These are phyloP conservation scores for Elsinoe perseae DNA, from an alignment of 2,329 filamentous ascomycete genomes.

Conservation along the genomic window DNA sequence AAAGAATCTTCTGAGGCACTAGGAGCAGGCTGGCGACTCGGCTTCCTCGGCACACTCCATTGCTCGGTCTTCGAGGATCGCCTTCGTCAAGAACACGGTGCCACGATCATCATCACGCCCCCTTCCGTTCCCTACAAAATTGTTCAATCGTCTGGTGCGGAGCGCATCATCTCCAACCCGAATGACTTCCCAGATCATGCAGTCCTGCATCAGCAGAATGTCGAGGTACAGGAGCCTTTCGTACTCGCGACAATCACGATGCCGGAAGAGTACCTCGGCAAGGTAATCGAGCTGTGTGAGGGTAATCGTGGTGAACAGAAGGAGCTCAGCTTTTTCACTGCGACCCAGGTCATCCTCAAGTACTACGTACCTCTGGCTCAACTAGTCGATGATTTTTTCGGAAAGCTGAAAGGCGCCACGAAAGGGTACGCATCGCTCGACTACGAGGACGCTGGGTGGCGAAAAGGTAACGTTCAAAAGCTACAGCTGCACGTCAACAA, in stretches of 20 bases:
- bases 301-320: constrained; percentile 79
- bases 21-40: constrained; percentile 86
- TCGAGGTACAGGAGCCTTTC: constrained; percentile 62
- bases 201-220: constrained; percentile 45
- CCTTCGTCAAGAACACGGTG: constrained; percentile 85
- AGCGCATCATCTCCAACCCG: constrained; percentile 75
- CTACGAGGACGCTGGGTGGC: constrained; percentile 92
- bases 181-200: constrained; percentile 77
- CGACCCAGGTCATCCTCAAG: constrained; percentile 86
- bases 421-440: constrained; percentile 95
- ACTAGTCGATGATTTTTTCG: constrained; percentile 93
- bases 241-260: constrained; percentile 80
- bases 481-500: constrained; percentile 92
- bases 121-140: constrained; percentile 91
- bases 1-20: constrained; percentile 93
- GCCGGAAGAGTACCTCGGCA: constrained; percentile 87
- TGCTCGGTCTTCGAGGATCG: constrained; percentile 99
- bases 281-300: constrained; percentile 92
- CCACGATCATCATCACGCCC: constrained; percentile 92
- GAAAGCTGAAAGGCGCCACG: constrained; percentile 85
- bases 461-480: constrained; percentile 71
- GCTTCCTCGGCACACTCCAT: constrained; percentile 92
- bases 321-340: constrained; percentile 82
- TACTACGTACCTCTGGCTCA: constrained; percentile 84
- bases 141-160: constrained; percentile 66